Base-by-base conservation (phyloP, 768 basidiomycete genomes). In the Rhizopogon vinicolor region DNA sequence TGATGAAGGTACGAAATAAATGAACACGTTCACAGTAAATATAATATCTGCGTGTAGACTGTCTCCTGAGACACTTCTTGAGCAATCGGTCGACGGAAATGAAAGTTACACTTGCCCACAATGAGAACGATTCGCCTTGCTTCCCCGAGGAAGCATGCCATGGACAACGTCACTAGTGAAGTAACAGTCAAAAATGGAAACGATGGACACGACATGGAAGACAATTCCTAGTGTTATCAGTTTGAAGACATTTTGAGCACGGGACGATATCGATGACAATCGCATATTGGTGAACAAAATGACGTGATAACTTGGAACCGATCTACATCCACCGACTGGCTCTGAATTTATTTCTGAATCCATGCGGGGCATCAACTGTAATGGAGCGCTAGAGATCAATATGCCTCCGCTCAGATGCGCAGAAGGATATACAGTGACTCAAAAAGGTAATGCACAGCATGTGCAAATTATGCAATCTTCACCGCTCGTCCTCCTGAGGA, bases 1-100 rank as follows among this genome's bases (percentile, higher is more conserved):
- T 8, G 80, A 73, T 18, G 78, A 74, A 51, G 85, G 75, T 7
- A 74, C 67, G 3, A 49, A 37, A 1, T 68, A 63, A 16, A 76
- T 72, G 63, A 90, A 88, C 0, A 81, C 78, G 53, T 89, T 81
- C 42, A 78, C 69, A 40, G 79, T 80, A 63, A 91, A 86, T 12
- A 92, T 68, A 39, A 91, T 76, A 67, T 94, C 92, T 2, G 92
- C 91, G 29, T 92, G 81, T 8, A 93, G 75, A 5, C 92, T 92
- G 59, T 94, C 92, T 53, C 85, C 92, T 91, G 57, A 54, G 16
- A n/a, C 51, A 16, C 58, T 37, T 18, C 25, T 13, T 51, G 22
- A 55, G 50, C 28, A 25, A 39, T 28, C 16, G 19, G 41, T 29
- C 12, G 37, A 13, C 28, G 41, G 37, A 25, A 9, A 14, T 7